phyloP scores from a whole-genome alignment of 1,139 yeast genomes.

The Casaregolazyma lundiana region DNA sequence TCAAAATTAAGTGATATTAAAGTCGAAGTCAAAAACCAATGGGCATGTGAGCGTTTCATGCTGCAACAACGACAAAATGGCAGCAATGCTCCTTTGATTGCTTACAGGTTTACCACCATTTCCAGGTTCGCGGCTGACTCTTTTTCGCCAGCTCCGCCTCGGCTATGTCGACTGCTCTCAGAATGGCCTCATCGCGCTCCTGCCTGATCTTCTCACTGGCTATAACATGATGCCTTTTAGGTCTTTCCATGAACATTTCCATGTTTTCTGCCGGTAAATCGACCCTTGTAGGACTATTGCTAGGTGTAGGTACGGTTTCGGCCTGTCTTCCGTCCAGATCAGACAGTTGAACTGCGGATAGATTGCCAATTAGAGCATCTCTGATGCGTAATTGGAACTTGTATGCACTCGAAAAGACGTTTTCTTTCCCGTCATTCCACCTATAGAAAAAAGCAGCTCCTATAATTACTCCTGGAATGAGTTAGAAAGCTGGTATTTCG shows the following conservation, averaged over 20 bases:
- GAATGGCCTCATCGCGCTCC: constrained; percentile 60
- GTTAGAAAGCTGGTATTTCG: neutral
- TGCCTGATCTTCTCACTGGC: constrained; percentile 72
- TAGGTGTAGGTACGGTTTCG: constrained; percentile 16
- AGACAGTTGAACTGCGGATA: constrained; percentile 55
- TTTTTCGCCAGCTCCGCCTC: constrained; percentile 30
- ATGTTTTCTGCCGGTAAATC: constrained; percentile 12
- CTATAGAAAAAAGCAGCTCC: constrained; percentile 63
- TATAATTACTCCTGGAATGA: constrained; percentile 31
- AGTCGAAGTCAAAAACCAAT: neutral
- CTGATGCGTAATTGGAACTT: constrained; percentile 54
- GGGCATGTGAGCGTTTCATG: neutral
- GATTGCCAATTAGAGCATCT: constrained; percentile 47
- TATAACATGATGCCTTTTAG: constrained; percentile 65
- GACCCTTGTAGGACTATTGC: constrained; percentile 11
- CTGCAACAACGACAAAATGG: neutral
- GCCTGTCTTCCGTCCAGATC: constrained; percentile 48
- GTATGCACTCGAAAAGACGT: constrained; percentile 65
- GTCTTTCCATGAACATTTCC: constrained; percentile 51
- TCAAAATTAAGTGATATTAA: neutral
- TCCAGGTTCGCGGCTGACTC: constrained; percentile 1
- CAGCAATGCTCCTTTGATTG: neutral
- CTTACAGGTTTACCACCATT: constrained; percentile 1
- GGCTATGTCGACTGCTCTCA: constrained; percentile 51
- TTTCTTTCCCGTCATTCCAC: constrained; percentile 83